phyloP scores from a whole-genome alignment of 805 yeast species.

The Metschnikowia sp. region DNA sequence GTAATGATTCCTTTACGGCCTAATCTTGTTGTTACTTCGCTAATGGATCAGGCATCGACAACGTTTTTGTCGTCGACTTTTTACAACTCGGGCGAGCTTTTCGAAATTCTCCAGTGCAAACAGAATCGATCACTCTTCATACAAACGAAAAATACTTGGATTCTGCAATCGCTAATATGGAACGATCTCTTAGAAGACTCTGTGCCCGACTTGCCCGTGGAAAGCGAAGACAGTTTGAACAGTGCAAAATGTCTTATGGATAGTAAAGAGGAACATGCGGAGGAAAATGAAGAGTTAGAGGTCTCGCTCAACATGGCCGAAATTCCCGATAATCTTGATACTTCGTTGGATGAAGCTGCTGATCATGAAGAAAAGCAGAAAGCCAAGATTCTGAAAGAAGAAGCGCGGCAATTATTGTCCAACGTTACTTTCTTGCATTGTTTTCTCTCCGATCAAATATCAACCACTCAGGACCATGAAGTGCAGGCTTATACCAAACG shows the following conservation, averaged over 20 bases:
- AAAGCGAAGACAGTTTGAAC: too few relatives aligned
- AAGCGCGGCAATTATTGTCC: conserved; percentile 18
- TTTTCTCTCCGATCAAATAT: conserved; percentile 9
- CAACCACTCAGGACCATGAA: neutral
- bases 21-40: conserved; percentile 11
- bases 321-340: too few relatives aligned
- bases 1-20: conserved; percentile 14
- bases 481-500: neutral
- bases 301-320: too few relatives aligned
- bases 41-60: conserved; percentile 9
- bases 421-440: conserved; percentile 23
- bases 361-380: neutral
- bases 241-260: neutral
- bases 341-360: too few relatives aligned
- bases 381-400: neutral
- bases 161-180: conserved; percentile 3
- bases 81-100: conserved; percentile 11
- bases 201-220: too few relatives aligned
- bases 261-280: neutral
- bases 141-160: conserved; percentile 33
- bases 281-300: neutral
- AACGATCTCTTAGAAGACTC: too few relatives aligned
- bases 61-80: conserved; percentile 6
- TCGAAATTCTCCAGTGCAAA: conserved; percentile 22
- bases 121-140: conserved; percentile 18